These are phyloP conservation scores for Passiflora organensis DNA, from an alignment of 345 rosid species.

Conservation along the genomic window DNA sequence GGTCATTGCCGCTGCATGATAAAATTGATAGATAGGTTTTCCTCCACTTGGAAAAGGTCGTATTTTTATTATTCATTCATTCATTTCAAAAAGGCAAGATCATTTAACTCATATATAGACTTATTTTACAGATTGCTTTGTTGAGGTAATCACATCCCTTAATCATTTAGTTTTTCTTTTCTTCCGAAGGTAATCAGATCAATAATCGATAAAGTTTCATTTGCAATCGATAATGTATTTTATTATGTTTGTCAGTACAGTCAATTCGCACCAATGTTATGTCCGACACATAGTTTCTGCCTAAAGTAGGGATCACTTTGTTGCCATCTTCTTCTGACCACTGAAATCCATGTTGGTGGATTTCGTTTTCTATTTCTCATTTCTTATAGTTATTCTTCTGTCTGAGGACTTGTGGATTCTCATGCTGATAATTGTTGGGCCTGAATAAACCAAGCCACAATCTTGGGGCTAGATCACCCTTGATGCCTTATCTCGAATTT, in stretches of 20 bases:
- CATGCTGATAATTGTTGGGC: background rate
- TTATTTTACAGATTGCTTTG: too few species aligned
- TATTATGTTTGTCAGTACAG: conserved; percentile 1
- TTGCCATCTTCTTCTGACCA: conserved; percentile 15
- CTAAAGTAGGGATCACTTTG: conserved; percentile 7
- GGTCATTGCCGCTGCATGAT: background rate
- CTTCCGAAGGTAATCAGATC: conserved; percentile 10
- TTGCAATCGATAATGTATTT: background rate
- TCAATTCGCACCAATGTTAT: background rate
- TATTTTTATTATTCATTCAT: too few species aligned
- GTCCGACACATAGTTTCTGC: background rate
- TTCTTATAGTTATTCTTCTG: too few species aligned
- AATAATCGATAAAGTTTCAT: background rate
- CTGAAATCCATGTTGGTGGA: conserved; percentile 12
- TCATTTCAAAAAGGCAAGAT: too few species aligned
- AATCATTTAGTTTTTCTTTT: background rate
- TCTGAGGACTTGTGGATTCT: background rate
- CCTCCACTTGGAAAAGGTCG: too few species aligned
- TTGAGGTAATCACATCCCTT: too few species aligned
- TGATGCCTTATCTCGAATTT: too few species aligned
- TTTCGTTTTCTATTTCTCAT: background rate
- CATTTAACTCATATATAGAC: too few species aligned
- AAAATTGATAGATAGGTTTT: background rate
- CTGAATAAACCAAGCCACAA: too few species aligned
- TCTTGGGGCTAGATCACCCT: too few species aligned